Evolutionary conservation across 257 asterid genomes (phyloP).

Genomic region (Cynanchum wilfordii): DNA sequence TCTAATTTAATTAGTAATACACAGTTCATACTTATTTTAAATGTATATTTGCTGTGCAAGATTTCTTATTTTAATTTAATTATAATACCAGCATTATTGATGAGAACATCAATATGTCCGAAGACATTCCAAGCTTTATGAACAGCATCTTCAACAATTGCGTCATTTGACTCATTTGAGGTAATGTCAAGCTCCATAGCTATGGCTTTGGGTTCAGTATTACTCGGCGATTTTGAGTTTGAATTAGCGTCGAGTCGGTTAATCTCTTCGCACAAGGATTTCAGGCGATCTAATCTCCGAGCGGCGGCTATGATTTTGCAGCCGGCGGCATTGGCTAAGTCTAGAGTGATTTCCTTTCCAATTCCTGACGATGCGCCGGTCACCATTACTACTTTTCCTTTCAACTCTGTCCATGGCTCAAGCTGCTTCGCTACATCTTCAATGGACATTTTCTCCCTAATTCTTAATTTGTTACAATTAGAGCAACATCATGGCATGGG

Average conservation of each 20-base stretch:
- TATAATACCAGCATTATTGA: conserved; percentile 52
- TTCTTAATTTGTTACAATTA: too few relatives aligned
- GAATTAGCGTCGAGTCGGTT: background rate
- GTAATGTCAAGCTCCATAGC: conserved; percentile 56
- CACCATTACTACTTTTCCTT: conserved; percentile 19
- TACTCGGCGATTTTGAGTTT: background rate
- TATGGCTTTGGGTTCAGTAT: conserved; percentile 22
- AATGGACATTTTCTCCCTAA: background rate
- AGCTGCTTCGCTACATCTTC: conserved; percentile 9
- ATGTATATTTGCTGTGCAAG: too few relatives aligned
- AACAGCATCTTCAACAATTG: conserved; percentile 36
- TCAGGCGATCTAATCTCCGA: conserved; percentile 9
- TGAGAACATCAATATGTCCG: conserved; percentile 53
- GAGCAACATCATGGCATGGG: too few relatives aligned
- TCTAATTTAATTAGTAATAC: background rate
- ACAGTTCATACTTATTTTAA: too few relatives aligned
- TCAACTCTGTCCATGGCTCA: conserved; percentile 17
- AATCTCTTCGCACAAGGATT: conserved; percentile 11
- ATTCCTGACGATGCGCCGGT: conserved; percentile 27
- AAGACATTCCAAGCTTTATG: conserved; percentile 58
- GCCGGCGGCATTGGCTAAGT: conserved; percentile 48
- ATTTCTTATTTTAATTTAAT: too few relatives aligned
- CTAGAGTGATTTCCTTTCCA: conserved; percentile 29
- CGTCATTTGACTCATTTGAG: conserved; percentile 29
- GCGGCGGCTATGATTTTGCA: conserved; percentile 32